phyloP scores from a whole-genome alignment of 2,329 filamentous ascomycete species.

The Trichophyton rubrum region DNA sequence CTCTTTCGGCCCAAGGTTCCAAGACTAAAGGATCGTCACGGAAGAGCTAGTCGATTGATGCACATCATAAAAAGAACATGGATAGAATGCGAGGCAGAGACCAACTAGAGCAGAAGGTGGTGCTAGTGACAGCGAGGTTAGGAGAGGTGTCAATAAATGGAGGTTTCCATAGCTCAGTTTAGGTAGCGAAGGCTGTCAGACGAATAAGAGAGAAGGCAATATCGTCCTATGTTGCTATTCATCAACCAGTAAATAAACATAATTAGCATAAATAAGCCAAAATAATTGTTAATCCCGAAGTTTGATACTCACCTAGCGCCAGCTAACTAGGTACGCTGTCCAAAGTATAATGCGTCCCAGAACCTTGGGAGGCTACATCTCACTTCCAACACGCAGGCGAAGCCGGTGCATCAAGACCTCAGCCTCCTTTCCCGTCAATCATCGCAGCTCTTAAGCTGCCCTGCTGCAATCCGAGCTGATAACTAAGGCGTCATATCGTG shows the following conservation, averaged over 20 bases:
- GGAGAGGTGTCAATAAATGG: neutral
- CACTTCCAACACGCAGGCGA: neutral
- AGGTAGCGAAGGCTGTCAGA: too few relatives aligned
- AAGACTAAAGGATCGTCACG: neutral
- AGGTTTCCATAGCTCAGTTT: neutral
- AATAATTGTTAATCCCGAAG: too few relatives aligned
- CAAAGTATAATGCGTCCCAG: slow-evolving; percentile 2
- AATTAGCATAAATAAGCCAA: too few relatives aligned
- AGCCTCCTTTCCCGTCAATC: neutral
- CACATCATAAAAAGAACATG: neutral
- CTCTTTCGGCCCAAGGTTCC: neutral
- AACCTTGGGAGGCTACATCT: neutral
- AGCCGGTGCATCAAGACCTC: neutral
- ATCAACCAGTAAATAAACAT: too few relatives aligned
- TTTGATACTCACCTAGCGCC: neutral
- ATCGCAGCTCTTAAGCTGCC: neutral
- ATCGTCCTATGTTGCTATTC: too few relatives aligned
- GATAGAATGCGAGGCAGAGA: neutral
- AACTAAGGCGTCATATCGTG: neutral
- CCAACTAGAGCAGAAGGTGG: neutral
- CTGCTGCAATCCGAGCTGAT: too few relatives aligned
- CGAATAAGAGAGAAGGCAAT: too few relatives aligned
- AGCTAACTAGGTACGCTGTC: neutral
- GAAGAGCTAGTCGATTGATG: neutral
- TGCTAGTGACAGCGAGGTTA: neutral